Conservation (phyloP, 2,329 filamentous ascomycete genomes). For the Colletotrichum truncatum region DNA sequence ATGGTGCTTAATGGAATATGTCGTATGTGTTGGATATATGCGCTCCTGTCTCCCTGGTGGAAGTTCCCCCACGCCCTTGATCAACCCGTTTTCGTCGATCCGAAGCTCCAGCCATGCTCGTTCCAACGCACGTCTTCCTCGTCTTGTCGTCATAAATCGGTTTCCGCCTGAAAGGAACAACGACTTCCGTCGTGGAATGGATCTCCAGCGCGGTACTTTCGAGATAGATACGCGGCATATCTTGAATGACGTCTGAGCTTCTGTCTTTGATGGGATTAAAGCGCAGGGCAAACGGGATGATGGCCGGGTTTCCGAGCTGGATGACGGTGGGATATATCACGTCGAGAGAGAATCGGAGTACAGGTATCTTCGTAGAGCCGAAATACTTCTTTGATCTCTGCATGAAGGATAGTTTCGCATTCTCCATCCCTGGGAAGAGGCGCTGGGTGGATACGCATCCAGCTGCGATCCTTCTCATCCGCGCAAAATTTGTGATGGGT, state of each 20-base stretch:
- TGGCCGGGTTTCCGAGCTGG: slow-evolving; percentile 38
- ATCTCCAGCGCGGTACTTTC: slow-evolving; percentile 30
- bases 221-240: slow-evolving; percentile 30
- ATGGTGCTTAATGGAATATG: no score
- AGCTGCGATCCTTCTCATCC: background rate
- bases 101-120: no score
- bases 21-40: no score
- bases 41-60: no score
- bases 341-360: slow-evolving; percentile 37
- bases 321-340: slow-evolving; percentile 39
- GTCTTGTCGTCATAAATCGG: slow-evolving; percentile 7
- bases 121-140: background rate
- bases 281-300: slow-evolving; percentile 34
- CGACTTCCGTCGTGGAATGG: slow-evolving; percentile 24
- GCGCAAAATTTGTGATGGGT: slow-evolving; percentile 30
- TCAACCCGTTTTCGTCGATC: no score
- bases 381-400: slow-evolving; percentile 45
- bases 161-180: slow-evolving; percentile 24
- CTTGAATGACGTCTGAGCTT: slow-evolving; percentile 30
- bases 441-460: slow-evolving; percentile 33
- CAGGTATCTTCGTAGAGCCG: slow-evolving; percentile 42
- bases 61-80: no score
- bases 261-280: slow-evolving; percentile 23
- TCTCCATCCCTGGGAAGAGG: slow-evolving; percentile 41
- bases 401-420: slow-evolving; percentile 40